Evolutionary conservation across 306 rosid species (phyloP).

Genomic region (Dalbergia cochinchinensis): DNA sequence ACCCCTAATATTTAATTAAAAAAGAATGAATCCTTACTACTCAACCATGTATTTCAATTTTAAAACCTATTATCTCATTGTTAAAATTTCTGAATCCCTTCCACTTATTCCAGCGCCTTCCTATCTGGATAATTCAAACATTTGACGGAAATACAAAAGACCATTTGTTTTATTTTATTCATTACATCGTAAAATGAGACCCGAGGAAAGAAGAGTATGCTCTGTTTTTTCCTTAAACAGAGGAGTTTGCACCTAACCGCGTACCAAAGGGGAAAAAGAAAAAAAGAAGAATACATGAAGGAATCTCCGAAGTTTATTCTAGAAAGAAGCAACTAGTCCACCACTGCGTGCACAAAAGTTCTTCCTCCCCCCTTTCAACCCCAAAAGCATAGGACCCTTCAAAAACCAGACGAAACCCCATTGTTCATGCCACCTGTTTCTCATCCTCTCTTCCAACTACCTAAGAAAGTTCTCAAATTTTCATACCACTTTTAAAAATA

Average conservation of each 20-base stretch:
- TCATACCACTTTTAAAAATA: too few species aligned
- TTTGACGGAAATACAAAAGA: background rate
- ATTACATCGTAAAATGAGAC: background rate
- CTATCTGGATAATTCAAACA: too few species aligned
- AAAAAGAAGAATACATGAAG: background rate
- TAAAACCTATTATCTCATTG: too few species aligned
- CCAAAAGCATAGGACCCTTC: background rate
- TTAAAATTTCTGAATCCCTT: too few species aligned
- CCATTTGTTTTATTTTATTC: background rate
- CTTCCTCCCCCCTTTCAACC: background rate
- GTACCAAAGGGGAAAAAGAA: background rate
- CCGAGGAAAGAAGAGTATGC: background rate
- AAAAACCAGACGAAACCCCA: background rate
- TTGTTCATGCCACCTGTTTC: slow-evolving; percentile 41
- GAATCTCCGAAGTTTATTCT: slow-evolving; percentile 47
- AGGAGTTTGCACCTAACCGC: background rate
- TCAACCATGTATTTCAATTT: too few species aligned
- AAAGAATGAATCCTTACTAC: too few species aligned
- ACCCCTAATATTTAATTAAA: too few species aligned
- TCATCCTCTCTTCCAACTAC: background rate
- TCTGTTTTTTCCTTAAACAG: background rate
- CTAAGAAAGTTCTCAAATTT: background rate
- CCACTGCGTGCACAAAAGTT: background rate
- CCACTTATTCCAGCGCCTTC: too few species aligned
- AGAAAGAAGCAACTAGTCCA: background rate